Evolutionary conservation across 2,329 filamentous ascomycete genomes (phyloP), one percentile per base, ranked within the genome.

Genomic region (Leptographium flavum): DNA sequence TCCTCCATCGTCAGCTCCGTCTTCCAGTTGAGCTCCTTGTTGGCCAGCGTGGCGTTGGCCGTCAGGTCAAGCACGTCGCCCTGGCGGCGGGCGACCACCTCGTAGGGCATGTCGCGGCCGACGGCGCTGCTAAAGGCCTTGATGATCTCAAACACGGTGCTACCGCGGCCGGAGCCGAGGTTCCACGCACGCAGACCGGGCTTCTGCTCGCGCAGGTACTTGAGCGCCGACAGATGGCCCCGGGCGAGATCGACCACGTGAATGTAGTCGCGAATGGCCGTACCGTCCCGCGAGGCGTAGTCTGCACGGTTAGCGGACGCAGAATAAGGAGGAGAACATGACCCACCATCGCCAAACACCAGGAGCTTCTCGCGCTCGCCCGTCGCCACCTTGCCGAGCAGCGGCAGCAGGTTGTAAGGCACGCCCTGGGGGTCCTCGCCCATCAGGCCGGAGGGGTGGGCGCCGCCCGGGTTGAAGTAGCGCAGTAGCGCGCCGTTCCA

Each of bases 381-480:
- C 27, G 92, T 93, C 14, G 92, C 92, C 38, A 98, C 92, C 69
- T 96, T 88, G 46, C 90, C 92, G 22, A 98, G 76, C 49, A 98
- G 73, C 17, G 92, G 92, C 37, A 98, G 78, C 51, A 98, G 73
- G 70, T 98, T 98, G 74, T 87, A 96, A 1, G 92, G 92, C 21
- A 95, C 78, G 48, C 92, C 92, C 62, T 94, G 82, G 39, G 92
- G 92, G 64, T 98, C 92, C 69, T 98, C 92, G 55, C 92, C 92
- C 87, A 98, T 94, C 63, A 98, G 79, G 47, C 92, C 93, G 57
- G 79, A 90, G 40, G 93, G 92, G 65, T 98, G 92, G 46, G 87
- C 83, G 57, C 92, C 92, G 47, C 84, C 87, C 27, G 92, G 92
- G 74, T 98, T 98, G 73, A 98, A 98, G 71, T 98, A 98, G 56